A percentile compares a stretch with the other conserved stretches of the same genome.
Evolutionary conservation across 148 eudicot species (phyloP).

Genomic region (Beta vulgaris): DNA sequence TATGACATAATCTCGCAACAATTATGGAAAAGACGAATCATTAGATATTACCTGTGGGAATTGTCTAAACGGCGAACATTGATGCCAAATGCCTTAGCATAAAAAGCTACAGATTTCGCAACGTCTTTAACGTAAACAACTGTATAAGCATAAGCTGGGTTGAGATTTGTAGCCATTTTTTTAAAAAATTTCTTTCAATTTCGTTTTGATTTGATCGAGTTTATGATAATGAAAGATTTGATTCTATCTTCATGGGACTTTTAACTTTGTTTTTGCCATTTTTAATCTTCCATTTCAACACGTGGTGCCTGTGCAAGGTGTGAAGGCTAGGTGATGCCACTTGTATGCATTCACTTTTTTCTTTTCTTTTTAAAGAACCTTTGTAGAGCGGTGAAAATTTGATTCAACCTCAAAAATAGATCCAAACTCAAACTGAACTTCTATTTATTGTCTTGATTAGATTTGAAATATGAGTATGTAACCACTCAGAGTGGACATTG

Average conservation of each 20-base stretch:
- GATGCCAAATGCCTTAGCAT: constrained; percentile 75
- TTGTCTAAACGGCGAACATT: constrained; percentile 70
- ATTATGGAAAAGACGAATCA: too few relatives aligned
- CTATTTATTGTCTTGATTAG: too few relatives aligned
- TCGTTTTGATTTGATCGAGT: not conserved
- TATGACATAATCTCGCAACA: too few relatives aligned
- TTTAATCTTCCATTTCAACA: not conserved
- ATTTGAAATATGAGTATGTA: too few relatives aligned
- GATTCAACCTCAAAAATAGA: too few relatives aligned
- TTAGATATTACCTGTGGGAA: constrained; percentile 49
- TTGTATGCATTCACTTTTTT: not conserved
- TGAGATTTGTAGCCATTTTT: constrained; percentile 47
- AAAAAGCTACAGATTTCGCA: constrained; percentile 70
- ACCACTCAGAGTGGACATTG: too few relatives aligned
- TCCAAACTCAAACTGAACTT: too few relatives aligned
- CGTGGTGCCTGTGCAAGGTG: constrained; percentile 25
- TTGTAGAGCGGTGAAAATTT: too few relatives aligned
- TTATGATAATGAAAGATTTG: not conserved
- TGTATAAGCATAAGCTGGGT: constrained; percentile 71
- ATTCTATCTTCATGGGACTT: not conserved
- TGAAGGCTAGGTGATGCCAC: not conserved
- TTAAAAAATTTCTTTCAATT: not conserved
- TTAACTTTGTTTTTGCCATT: not conserved
- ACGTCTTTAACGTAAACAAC: constrained; percentile 85
- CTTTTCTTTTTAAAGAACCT: too few relatives aligned